Base-by-base conservation (phyloP, 805 yeast genomes). In the Zygosaccharomyces rouxii region DNA sequence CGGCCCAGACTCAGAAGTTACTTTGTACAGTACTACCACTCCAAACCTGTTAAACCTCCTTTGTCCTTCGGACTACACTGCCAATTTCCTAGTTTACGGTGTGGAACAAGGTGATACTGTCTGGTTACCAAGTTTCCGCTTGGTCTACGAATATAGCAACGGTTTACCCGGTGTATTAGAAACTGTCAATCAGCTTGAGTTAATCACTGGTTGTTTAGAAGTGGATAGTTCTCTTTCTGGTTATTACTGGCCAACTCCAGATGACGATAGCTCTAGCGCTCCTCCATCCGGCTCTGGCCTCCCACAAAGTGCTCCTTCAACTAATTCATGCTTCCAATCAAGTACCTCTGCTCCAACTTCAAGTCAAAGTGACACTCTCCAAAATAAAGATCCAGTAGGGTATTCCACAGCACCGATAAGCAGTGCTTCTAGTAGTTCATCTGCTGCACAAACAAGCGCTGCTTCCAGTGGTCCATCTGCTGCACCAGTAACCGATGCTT, bases 41-140 rank as follows among this genome's bases (percentile, higher is more conserved):
- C 7, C 26, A 7, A 7, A 29, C 56, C 51, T 46, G 53, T 44
- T 37, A 14, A 16, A 45, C 7, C 48, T 51, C 18, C 46, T 42
- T 19, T 45, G 48, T 38, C 63, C 63, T 22, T 56, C 62, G 4
- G 58, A 59, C 31, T 59, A 42, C 35, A 52, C 54, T 2, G 51
- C 55, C 1, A 56, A 58, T 11, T 56, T 59, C 41, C 47, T 48
- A 23, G 55, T 57, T 2, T 46, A 53, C 19, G 58, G 50, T 9
- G 30, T 38, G 5, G 33, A 47, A 3, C 50, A 52, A 9, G 46
- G 42, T 11, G 48, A 51, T 14, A 46, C 35, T 1, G 49, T 53
- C 4, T 53, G 58, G 58, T 44, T 59, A 53, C 62, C 62, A 18
- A 49, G 51, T 18, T 55, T 59, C 42, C 54, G 54, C 44, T 50